Percentiles rank a stretch among this genome's conserved stretches.
phyloP scores from a whole-genome alignment of 1,284 basidiomycete genomes.

The Cutaneotrichosporon sp. region DNA sequence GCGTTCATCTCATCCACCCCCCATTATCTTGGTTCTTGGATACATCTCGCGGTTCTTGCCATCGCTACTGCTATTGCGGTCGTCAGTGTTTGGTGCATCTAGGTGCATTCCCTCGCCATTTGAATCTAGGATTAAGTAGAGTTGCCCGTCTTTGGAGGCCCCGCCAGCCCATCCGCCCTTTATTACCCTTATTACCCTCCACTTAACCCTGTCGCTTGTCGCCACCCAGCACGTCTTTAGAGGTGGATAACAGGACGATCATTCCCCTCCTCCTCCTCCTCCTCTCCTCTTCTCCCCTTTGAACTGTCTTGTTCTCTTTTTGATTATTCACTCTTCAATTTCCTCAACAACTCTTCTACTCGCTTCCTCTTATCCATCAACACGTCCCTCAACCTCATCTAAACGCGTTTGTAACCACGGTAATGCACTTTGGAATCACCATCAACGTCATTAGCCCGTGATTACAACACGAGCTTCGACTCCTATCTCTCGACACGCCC shows the following conservation, averaged over 20 bases:
- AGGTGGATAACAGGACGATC: constrained; percentile 6
- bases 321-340: too few species aligned
- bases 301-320: too few species aligned
- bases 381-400: background rate
- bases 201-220: background rate
- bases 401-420: background rate
- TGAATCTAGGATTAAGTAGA: background rate
- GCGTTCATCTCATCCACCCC: background rate
- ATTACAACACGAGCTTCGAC: background rate
- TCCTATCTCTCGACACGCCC: background rate
- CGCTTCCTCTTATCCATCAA: background rate
- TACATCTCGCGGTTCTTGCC: background rate
- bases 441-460: background rate
- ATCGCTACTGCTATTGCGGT: background rate
- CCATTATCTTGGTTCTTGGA: background rate
- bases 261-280: background rate
- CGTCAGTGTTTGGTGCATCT: background rate
- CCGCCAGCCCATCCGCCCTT: too few species aligned
- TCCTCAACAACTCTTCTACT: background rate
- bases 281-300: background rate
- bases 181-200: background rate
- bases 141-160: background rate
- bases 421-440: background rate
- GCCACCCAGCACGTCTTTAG: background rate
- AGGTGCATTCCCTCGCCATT: background rate